A percentile compares a stretch with the other conserved stretches of the same genome.
phyloP scores from a whole-genome alignment of 331 rosid genomes.

The Quercus phellos region DNA sequence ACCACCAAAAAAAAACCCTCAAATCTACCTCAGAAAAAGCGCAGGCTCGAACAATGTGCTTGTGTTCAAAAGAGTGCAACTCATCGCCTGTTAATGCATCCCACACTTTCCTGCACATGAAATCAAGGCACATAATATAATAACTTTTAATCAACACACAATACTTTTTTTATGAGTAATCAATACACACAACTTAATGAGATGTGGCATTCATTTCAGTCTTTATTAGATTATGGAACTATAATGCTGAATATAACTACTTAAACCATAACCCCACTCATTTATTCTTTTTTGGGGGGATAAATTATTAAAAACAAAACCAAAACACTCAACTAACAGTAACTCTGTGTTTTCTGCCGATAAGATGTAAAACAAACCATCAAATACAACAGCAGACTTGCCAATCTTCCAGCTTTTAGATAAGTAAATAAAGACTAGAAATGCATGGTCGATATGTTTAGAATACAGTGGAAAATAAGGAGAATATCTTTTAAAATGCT shows the following conservation, averaged over 20 bases:
- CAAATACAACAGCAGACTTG: not conserved
- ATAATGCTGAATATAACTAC: not conserved
- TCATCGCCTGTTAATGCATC: constrained; percentile 94
- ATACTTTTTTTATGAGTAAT: not conserved
- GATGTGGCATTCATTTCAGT: not conserved
- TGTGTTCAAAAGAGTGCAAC: constrained; percentile 89
- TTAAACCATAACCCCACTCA: not conserved
- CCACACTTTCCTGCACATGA: constrained; percentile 84
- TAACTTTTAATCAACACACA: constrained; percentile 2
- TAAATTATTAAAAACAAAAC: too few species aligned
- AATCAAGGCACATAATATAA: constrained; percentile 9
- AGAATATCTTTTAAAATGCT: not conserved
- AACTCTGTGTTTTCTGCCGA: not conserved
- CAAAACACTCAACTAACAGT: not conserved
- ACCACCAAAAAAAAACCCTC: not conserved
- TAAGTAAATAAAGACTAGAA: not conserved
- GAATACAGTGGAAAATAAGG: not conserved
- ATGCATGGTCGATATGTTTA: not conserved
- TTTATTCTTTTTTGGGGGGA: not conserved
- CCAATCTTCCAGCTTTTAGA: not conserved
- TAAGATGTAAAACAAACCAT: not conserved
- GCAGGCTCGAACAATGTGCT: constrained; percentile 97
- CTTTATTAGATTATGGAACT: not conserved
- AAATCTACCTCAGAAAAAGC: constrained; percentile 79
- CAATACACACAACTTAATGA: not conserved